These are phyloP conservation scores for Paecilomyces fulvus DNA, from an alignment of 2,329 filamentous ascomycete species.

Conservation along the genomic window DNA sequence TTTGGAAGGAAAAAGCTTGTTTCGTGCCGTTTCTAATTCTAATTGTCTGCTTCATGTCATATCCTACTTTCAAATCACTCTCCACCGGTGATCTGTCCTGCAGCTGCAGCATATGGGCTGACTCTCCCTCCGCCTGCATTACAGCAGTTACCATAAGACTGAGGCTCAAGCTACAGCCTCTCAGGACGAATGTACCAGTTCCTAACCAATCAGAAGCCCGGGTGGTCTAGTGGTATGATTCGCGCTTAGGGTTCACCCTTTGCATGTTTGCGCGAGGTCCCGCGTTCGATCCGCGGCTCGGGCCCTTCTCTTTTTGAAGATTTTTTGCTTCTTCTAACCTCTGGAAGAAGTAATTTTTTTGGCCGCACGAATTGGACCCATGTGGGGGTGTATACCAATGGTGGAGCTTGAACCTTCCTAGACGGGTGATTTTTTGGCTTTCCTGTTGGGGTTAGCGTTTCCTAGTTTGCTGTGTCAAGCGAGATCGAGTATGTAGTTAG, in stretches of 20 bases:
- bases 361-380: not conserved
- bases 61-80: too few relatives aligned
- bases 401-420: not conserved
- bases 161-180: not conserved
- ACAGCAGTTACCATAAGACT: too few relatives aligned
- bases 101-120: too few relatives aligned
- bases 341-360: not conserved
- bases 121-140: too few relatives aligned
- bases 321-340: not conserved
- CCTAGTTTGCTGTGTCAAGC: too few relatives aligned
- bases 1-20: not conserved
- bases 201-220: not conserved
- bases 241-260: not conserved
- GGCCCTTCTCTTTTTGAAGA: not conserved
- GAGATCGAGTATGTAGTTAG: too few relatives aligned
- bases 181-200: not conserved
- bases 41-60: not conserved
- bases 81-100: too few relatives aligned
- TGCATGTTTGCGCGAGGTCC: not conserved
- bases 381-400: not conserved
- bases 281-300: not conserved
- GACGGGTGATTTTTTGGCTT: not conserved
- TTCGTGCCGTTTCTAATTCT: not conserved
- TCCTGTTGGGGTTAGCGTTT: too few relatives aligned
- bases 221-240: not conserved